Evolutionary conservation across 805 yeast genomes (phyloP).

Genomic region (Kodamaea neixiangensis): DNA sequence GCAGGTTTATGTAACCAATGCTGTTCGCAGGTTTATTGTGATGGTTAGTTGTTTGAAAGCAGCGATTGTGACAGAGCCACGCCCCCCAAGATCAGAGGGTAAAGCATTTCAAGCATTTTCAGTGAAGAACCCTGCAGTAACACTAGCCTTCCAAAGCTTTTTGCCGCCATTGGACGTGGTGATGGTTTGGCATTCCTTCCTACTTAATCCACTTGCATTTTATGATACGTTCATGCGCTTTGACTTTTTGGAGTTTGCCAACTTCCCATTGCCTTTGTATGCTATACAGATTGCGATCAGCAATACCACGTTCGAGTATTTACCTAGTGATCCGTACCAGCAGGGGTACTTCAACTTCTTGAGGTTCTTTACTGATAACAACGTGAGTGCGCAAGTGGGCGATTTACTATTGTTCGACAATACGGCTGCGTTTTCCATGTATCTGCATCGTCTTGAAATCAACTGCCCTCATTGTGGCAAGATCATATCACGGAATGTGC

Average conservation of each 20-base stretch:
- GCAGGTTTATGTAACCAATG: slow-evolving; percentile 24
- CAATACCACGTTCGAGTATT: slow-evolving; percentile 14
- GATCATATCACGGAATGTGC: slow-evolving; percentile 10
- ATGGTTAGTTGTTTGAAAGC: slow-evolving; percentile 19
- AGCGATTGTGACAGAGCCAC: not conserved
- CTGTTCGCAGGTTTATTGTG: slow-evolving; percentile 23
- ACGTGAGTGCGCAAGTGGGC: not conserved
- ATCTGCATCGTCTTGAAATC: slow-evolving; percentile 7
- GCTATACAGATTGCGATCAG: slow-evolving; percentile 12
- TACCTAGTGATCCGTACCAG: slow-evolving; percentile 11
- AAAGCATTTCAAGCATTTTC: not conserved
- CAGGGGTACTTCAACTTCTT: slow-evolving; percentile 10
- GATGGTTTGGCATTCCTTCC: slow-evolving; percentile 27
- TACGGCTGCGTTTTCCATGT: not conserved
- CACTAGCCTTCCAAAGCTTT: slow-evolving; percentile 1
- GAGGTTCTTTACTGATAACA: not conserved
- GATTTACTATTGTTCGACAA: not conserved
- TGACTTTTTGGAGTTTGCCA: slow-evolving; percentile 17
- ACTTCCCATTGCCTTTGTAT: slow-evolving; percentile 22
- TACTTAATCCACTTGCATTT: slow-evolving; percentile 20
- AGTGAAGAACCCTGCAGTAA: not conserved
- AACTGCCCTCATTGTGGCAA: slow-evolving; percentile 17
- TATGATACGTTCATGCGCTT: slow-evolving; percentile 19
- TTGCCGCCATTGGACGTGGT: slow-evolving; percentile 26
- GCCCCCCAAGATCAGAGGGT: not conserved